A percentile compares a stretch with the other conserved stretches of the same genome.
Evolutionary conservation across 495 filamentous ascomycete species (phyloP).

Genomic region (Aspergillus egyptiacus): DNA sequence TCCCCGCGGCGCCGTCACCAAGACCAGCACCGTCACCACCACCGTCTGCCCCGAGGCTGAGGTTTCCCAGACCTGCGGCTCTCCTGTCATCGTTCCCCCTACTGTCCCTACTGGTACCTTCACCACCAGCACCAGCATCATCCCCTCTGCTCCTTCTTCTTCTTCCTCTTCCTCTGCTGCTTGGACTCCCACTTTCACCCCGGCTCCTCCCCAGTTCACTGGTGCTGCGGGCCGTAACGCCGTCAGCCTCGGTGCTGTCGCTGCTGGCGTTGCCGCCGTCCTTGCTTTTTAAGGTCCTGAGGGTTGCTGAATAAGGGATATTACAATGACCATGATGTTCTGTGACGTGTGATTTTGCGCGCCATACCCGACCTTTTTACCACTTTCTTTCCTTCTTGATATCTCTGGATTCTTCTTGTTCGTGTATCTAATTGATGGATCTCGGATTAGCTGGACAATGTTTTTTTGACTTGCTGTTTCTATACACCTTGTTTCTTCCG

Average conservation of each 20-base stretch:
- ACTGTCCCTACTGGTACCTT: slow-evolving; percentile 23
- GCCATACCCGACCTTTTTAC: background rate
- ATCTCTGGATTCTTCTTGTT: slow-evolving; percentile 1
- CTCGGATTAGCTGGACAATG: background rate
- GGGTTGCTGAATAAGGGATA: background rate
- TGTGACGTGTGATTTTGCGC: background rate
- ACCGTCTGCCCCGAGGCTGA: slow-evolving; percentile 12
- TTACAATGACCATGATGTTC: slow-evolving; percentile 2
- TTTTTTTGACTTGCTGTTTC: background rate
- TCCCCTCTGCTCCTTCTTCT: slow-evolving; percentile 15
- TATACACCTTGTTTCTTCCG: background rate
- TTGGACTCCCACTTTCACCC: slow-evolving; percentile 18
- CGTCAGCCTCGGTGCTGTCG: slow-evolving; percentile 42
- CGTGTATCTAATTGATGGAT: slow-evolving; percentile 11
- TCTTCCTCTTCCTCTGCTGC: slow-evolving; percentile 21
- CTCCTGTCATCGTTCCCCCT: too few relatives aligned
- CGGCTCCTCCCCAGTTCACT: slow-evolving; percentile 31
- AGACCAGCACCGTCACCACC: slow-evolving; percentile 19
- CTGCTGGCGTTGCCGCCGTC: slow-evolving; percentile 37
- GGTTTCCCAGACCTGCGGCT: too few relatives aligned
- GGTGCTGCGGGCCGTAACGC: slow-evolving; percentile 45
- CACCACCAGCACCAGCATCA: slow-evolving; percentile 15
- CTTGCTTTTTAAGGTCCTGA: slow-evolving; percentile 31
- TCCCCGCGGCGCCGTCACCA: slow-evolving; percentile 7
- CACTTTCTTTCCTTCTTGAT: background rate